Evolutionary conservation across 2,329 filamentous ascomycete genomes (phyloP).

Genomic region (Didymella exigua): DNA sequence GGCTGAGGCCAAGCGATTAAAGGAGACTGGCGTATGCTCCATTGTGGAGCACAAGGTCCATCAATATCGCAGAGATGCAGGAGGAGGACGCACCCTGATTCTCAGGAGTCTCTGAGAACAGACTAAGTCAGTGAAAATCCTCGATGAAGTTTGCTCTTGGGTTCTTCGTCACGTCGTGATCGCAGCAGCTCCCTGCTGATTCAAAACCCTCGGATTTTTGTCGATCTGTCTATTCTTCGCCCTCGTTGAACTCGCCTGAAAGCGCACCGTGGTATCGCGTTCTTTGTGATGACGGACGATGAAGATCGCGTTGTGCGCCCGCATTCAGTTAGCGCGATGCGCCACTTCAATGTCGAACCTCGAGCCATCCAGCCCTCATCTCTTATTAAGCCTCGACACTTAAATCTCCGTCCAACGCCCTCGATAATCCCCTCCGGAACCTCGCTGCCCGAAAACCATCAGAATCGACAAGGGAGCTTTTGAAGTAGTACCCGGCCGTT

Average conservation of each 20-base stretch:
- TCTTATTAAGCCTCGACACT: neutral
- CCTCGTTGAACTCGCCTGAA: neutral
- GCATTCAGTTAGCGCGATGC: neutral
- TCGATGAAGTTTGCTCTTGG: neutral
- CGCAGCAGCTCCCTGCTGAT: no score
- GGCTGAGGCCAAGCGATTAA: constrained; percentile 51
- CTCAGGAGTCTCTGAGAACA: constrained; percentile 14
- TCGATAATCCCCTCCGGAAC: no score
- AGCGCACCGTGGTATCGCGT: neutral
- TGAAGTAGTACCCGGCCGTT: no score
- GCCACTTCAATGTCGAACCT: neutral
- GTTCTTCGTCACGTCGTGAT: no score
- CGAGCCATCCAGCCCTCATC: neutral
- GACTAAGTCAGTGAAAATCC: neutral
- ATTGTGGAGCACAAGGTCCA: constrained; percentile 43
- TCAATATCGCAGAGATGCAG: constrained; percentile 37
- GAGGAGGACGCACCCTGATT: constrained; percentile 25
- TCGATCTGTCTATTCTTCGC: no score
- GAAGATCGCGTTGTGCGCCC: neutral
- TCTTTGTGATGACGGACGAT: neutral
- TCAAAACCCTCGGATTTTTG: neutral
- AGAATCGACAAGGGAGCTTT: no score
- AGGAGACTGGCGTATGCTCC: constrained; percentile 43
- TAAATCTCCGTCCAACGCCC: neutral
- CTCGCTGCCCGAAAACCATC: no score